Conservation (phyloP, 805 yeast genomes). For the Ogataea corticis region DNA sequence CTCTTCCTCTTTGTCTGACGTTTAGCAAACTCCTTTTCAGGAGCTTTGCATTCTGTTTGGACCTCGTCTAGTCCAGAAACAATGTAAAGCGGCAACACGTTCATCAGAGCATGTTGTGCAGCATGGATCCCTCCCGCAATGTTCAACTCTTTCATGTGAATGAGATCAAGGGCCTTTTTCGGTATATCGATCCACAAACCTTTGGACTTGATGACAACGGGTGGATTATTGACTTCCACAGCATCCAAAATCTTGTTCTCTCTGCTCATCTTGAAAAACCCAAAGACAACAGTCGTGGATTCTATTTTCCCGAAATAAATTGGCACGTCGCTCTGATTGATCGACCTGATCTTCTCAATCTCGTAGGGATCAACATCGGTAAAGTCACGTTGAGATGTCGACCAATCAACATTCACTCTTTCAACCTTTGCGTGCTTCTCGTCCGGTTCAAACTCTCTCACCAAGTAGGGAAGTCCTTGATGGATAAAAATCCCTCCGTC, state of each 20-base stretch:
- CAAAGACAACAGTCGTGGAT: constrained; percentile 80
- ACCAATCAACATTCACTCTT: constrained; percentile 92
- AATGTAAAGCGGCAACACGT: constrained; percentile 71
- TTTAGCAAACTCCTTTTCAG: constrained; percentile 89
- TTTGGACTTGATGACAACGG: constrained; percentile 62
- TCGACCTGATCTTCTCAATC: constrained; percentile 61
- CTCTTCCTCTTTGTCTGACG: constrained; percentile 70
- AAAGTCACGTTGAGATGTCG: constrained; percentile 85
- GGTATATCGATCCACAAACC: constrained; percentile 96
- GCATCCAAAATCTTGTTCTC: constrained; percentile 84
- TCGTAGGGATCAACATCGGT: constrained; percentile 89
- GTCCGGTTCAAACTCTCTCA: constrained; percentile 78
- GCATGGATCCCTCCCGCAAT: constrained; percentile 96
- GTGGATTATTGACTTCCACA: constrained; percentile 89
- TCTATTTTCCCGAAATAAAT: constrained; percentile 74
- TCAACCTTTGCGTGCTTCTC: constrained; percentile 81
- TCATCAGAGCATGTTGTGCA: constrained; percentile 87
- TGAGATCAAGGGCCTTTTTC: constrained; percentile 53
- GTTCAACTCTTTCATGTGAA: constrained; percentile 58
- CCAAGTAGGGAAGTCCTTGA: constrained; percentile 89
- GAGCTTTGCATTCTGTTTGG: constrained; percentile 94
- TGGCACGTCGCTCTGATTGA: constrained; percentile 53
- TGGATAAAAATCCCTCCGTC: constrained; percentile 92
- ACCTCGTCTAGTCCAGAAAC: constrained; percentile 77
- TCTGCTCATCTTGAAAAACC: constrained; percentile 84